Evolutionary conservation across 164 flowering plant species (phyloP).

Genomic region (Berberis thunbergii): DNA sequence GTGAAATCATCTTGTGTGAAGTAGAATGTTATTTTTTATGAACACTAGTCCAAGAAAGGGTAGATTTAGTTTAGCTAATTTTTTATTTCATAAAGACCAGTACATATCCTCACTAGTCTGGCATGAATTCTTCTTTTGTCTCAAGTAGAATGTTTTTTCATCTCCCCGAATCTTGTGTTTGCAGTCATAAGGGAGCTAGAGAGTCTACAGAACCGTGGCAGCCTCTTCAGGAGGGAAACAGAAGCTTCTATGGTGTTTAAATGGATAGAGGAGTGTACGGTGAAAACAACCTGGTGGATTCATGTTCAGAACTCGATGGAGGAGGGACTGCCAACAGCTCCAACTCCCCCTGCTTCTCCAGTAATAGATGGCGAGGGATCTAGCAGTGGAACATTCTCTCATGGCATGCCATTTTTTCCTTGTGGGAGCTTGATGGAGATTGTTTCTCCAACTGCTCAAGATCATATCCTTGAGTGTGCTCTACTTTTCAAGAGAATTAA

Average conservation of each 20-base stretch:
- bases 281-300: slow-evolving; percentile 69
- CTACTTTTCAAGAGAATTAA: slow-evolving; percentile 35
- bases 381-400: too few relatives aligned
- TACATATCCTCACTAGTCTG: too few relatives aligned
- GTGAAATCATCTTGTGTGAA: too few relatives aligned
- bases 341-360: slow-evolving; percentile 79
- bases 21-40: too few relatives aligned
- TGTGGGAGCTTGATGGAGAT: slow-evolving; percentile 30
- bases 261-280: slow-evolving; percentile 84
- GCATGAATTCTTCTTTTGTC: too few relatives aligned
- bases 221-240: slow-evolving; percentile 46
- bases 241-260: slow-evolving; percentile 47
- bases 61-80: too few relatives aligned
- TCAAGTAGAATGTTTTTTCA: too few relatives aligned
- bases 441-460: slow-evolving; percentile 66
- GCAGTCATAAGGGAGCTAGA: slow-evolving; percentile 79
- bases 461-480: slow-evolving; percentile 76
- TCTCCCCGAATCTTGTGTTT: neutral
- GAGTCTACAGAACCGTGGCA: slow-evolving; percentile 38
- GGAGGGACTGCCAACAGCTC: slow-evolving; percentile 43
- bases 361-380: too few relatives aligned
- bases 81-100: too few relatives aligned
- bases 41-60: too few relatives aligned
- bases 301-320: slow-evolving; percentile 66
- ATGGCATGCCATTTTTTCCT: neutral